Conservation (phyloP, 2,329 filamentous ascomycete genomes). For the Calonectria leucothoes region DNA sequence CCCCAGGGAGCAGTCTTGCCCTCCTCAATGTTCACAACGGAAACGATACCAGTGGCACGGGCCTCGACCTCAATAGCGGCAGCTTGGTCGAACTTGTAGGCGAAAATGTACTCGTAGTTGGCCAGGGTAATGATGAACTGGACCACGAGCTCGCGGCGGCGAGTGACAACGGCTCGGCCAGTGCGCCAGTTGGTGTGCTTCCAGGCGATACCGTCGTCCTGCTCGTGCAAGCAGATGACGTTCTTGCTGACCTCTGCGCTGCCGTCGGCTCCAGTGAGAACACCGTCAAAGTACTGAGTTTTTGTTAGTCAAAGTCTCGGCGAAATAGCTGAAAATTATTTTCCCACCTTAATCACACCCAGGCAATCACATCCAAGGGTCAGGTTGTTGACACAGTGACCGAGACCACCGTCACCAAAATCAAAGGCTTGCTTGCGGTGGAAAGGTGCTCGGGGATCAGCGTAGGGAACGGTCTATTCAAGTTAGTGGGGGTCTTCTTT, state of each 20-base stretch:
- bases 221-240: constrained; percentile 49
- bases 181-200: constrained; percentile 72
- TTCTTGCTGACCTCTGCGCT: constrained; percentile 57
- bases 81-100: constrained; percentile 63
- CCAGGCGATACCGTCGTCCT: constrained; percentile 66
- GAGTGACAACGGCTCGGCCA: constrained; percentile 64
- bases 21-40: constrained; percentile 60
- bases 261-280: constrained; percentile 45
- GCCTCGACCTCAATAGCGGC: constrained; percentile 51
- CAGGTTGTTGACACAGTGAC: constrained; percentile 74
- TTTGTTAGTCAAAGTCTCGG: not conserved
- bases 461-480: constrained; percentile 67
- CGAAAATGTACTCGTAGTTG: constrained; percentile 69
- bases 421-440: constrained; percentile 78
- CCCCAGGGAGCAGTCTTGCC: constrained; percentile 67
- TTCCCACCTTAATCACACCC: constrained; percentile 63
- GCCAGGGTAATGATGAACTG: constrained; percentile 72
- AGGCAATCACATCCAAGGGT: constrained; percentile 75
- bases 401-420: constrained; percentile 74
- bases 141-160: constrained; percentile 67
- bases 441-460: constrained; percentile 70
- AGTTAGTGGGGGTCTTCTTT: not conserved
- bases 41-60: constrained; percentile 56
- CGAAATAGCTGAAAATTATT: not conserved
- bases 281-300: constrained; percentile 50